Evolutionary conservation across 345 rosid species (phyloP), one percentile per base, ranked within the genome.

Genomic region (Microcos paniculata): DNA sequence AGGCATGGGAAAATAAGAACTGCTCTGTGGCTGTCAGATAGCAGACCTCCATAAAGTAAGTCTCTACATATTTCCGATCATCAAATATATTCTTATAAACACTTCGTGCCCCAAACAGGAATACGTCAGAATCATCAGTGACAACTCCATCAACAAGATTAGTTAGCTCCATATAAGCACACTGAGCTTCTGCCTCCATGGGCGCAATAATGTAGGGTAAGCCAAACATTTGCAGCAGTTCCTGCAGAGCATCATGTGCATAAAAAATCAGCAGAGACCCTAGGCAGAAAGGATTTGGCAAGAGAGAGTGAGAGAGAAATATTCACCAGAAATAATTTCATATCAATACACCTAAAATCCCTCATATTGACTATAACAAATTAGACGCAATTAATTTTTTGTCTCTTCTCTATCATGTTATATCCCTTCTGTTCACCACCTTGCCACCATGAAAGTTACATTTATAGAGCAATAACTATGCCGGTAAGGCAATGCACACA

Each of bases 141-240:
- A 96, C 92, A 79, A 89, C 92, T 74, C 99, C 99, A 83, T 96
- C 99, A 58, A 96, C 94, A 82, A 92, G 87, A 89, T 90, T 86
- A 72, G 82, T 85, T 52, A 88, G 86, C 83, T 96, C 99, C 94
- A 96, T 85, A 74, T 80, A 88, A 77, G 98, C 97, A 86, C 98
- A 96, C 76, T 93, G 97, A 75, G 99, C 99, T 83, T 96, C 99
- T 70, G 97, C 99, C 84, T 96, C 99, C 98, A 92, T 93, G 76
- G 98, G 98, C 75, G 99, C 97, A 79, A 96, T 88, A 59, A 93
- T 90, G 85, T 93, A 96, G 19, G 98, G 99, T 82, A 96, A 71
- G 80, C 99, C 99, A 91, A 96, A 96, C 85, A 93, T 92, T 86
- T 96, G 97, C 81, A 96, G 87, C 80, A 96, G 90, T 77, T 96